A percentile compares a stretch with the other conserved stretches of the same genome.
These are phyloP conservation scores for Pseudoturritis turrita DNA, from an alignment of 345 rosid genomes.

Conservation along the genomic window DNA sequence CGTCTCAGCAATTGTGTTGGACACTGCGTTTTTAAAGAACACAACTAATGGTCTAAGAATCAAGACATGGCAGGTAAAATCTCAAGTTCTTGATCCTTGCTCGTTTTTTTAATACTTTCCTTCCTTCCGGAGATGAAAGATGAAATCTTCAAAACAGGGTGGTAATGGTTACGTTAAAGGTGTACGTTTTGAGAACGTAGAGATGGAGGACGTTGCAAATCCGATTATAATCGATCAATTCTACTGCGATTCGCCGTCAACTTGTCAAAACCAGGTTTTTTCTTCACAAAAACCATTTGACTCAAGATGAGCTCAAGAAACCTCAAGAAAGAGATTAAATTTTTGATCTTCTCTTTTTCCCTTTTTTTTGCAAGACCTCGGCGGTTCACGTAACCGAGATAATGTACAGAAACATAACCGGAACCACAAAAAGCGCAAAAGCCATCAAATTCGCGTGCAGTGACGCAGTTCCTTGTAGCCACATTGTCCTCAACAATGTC, in stretches of 20 bases:
- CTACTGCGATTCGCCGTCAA: conserved; percentile 87
- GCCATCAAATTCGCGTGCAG: conserved; percentile 95
- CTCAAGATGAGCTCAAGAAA: not conserved
- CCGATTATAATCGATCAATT: conserved; percentile 94
- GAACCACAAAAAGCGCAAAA: conserved; percentile 62
- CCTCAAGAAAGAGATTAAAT: not conserved
- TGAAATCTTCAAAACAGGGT: conserved; percentile 43
- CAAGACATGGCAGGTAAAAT: conserved; percentile 94
- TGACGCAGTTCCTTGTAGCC: conserved; percentile 81
- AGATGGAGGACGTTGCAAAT: conserved; percentile 75
- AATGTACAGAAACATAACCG: conserved; percentile 82
- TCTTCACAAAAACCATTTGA: not conserved
- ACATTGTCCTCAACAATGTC: conserved; percentile 70
- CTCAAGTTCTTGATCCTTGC: not conserved
- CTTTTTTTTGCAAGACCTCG: conserved; percentile 49
- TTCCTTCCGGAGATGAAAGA: not conserved
- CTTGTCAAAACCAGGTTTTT: conserved; percentile 80
- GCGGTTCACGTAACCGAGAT: conserved; percentile 78
- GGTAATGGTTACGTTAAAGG: conserved; percentile 90
- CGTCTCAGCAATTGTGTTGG: conserved; percentile 81
- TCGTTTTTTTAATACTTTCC: not conserved
- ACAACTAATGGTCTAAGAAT: conserved; percentile 92
- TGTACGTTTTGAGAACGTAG: conserved; percentile 72
- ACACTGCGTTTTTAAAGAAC: conserved; percentile 70
- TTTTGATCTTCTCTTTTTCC: not conserved